These are phyloP conservation scores for Plantago rigida DNA, from an alignment of 305 asterid species.

Conservation along the genomic window DNA sequence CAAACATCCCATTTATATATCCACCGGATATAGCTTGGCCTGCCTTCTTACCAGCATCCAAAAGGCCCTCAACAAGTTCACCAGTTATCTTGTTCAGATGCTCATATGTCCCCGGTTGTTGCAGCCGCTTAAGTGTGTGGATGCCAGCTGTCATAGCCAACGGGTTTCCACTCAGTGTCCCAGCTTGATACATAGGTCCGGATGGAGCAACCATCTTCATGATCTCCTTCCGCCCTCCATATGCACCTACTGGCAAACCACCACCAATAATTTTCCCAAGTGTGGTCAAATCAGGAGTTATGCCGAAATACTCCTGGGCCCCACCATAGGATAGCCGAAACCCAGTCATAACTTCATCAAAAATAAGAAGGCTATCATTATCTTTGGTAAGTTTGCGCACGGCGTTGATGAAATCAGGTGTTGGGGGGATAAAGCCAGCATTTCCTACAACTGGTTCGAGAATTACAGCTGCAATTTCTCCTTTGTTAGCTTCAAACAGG, in stretches of 20 bases:
- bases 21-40: conserved; percentile 88
- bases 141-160: conserved; percentile 99
- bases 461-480: conserved; percentile 65
- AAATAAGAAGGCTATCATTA: conserved; percentile 58
- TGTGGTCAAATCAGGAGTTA: conserved; percentile 89
- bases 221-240: conserved; percentile 88
- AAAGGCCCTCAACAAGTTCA: conserved; percentile 57
- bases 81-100: conserved; percentile 64
- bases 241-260: conserved; percentile 95
- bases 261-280: conserved; percentile 96
- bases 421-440: conserved; percentile 77
- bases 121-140: conserved; percentile 76
- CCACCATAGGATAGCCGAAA: conserved; percentile 87
- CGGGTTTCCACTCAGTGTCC: conserved; percentile 93
- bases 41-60: conserved; percentile 76
- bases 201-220: conserved; percentile 99
- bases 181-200: conserved; percentile 96
- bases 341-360: conserved; percentile 96
- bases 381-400: conserved; percentile 56
- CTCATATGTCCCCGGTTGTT: conserved; percentile 60
- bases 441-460: conserved; percentile 96
- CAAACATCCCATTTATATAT: conserved; percentile 79
- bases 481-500: conserved; percentile 67
- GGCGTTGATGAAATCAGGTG: conserved; percentile 58
- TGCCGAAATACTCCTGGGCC: conserved; percentile 87